Conservation (phyloP, 2,329 filamentous ascomycete species). For the Diaporthe capsici region DNA sequence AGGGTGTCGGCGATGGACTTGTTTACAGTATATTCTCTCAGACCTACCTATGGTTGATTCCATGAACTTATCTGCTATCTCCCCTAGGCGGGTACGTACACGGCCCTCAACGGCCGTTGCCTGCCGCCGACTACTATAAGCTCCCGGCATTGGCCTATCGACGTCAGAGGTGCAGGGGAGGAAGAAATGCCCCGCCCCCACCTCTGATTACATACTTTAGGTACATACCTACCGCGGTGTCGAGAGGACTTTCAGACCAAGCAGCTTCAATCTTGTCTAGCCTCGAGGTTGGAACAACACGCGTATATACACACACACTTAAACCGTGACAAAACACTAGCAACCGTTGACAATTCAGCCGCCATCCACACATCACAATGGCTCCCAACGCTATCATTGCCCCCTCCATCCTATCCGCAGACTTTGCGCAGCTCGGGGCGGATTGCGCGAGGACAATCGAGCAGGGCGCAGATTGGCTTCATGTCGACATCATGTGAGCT, state of each 20-base stretch:
- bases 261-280: not conserved
- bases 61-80: not conserved
- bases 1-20: not conserved
- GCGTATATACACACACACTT: not conserved
- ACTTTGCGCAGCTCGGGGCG: slow-evolving; percentile 90
- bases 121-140: not conserved
- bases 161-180: not conserved
- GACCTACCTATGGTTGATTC: not conserved
- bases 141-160: not conserved
- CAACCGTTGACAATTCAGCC: not conserved
- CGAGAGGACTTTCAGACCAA: not conserved
- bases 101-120: not conserved
- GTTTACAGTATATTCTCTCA: not conserved
- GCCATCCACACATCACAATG: slow-evolving; percentile 67
- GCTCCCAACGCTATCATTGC: slow-evolving; percentile 91
- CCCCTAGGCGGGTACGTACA: not conserved
- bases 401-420: slow-evolving; percentile 96
- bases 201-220: not conserved
- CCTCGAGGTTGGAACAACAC: not conserved
- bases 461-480: slow-evolving; percentile 91
- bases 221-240: not conserved
- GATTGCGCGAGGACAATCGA: slow-evolving; percentile 90
- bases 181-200: slow-evolving; percentile 24
- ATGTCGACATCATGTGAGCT: slow-evolving; percentile 88
- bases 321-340: not conserved